Conservation (phyloP, 257 asterid genomes). For the Solanum etuberosum region DNA sequence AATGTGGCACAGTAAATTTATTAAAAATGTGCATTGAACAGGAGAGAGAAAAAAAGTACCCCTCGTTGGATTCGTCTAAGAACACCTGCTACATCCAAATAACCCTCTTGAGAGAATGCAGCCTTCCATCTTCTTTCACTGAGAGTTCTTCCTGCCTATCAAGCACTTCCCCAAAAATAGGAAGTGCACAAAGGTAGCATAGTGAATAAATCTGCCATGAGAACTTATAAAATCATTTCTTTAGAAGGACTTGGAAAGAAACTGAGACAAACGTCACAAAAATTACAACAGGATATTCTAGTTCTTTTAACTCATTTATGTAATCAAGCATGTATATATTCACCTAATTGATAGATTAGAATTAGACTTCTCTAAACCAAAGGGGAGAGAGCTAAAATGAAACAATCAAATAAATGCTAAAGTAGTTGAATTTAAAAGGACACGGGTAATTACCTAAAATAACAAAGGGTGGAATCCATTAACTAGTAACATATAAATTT, state of each 20-base stretch:
- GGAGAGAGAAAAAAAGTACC: constrained; percentile 24
- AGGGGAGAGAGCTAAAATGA: neutral
- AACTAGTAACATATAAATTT: neutral
- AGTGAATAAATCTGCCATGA: neutral
- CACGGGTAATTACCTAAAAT: neutral
- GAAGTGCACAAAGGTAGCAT: neutral
- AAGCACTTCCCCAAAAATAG: neutral
- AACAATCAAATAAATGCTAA: neutral
- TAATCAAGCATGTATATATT: neutral
- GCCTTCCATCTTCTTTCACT: constrained; percentile 95
- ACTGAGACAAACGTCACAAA: neutral
- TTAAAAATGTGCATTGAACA: neutral
- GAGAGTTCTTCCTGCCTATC: constrained; percentile 77
- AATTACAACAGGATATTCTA: neutral
- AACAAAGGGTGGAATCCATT: neutral
- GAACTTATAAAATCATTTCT: neutral
- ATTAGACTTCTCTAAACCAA: neutral
- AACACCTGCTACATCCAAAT: constrained; percentile 79
- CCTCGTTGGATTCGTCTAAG: constrained; percentile 95
- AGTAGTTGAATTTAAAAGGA: neutral
- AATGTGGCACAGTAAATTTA: neutral
- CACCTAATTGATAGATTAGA: neutral
- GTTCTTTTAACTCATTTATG: neutral
- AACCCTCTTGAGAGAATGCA: constrained; percentile 73
- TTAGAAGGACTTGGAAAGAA: neutral